Base-by-base conservation (phyloP, 495 filamentous ascomycete species). In the Podospora sp. region DNA sequence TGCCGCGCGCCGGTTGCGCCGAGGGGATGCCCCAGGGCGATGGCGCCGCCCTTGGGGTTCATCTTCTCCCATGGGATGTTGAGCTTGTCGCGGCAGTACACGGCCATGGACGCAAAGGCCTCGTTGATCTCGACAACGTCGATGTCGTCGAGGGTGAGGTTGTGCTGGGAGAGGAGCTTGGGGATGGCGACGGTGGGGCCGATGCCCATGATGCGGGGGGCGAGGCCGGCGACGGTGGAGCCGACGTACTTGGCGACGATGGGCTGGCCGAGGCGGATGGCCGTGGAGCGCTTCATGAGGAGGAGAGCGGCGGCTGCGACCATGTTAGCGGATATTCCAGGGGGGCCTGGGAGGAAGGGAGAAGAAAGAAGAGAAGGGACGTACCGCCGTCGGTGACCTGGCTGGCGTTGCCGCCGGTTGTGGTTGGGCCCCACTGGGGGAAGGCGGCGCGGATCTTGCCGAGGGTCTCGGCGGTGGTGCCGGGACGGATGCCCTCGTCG, bases 91-190 rank as follows among this genome's bases (percentile, higher is more conserved):
- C 90, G 76, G 80, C 93, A 97, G 84, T 97, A 99, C 2, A 97
- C 93, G 0, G 92, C 94, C 94, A 99, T 99, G 29, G 89, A 92
- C 26, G 94, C 95, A 70, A 99, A 99, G 1, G 95, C 95, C 86
- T 99, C 95, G 79, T 99, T 99, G 73, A 99, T 80, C 85, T 99
- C 95, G 69, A 92, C 87, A 55, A 99, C 84, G 71, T 99, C 95
- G 67, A 93, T 85, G 66, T 99, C 94, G 56, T 89, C 81, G 61
- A 96, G 83, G n/a, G 82, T 83, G 68, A 99, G 76, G 75, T 88
- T 86, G 87, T 89, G 89, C 82, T 96, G 90, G 75, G 78, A 79
- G 56, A 99, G 83, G 40, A 99, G 85, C 86, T 99, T 99, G 69
- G 95, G 95, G 72, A 99, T 96, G 53, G 93, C 95, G 61, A 96